phyloP scores from a whole-genome alignment of 306 rosid genomes.

The Medicago truncatula region MtrunA17r5.0-ANR NC_053046.1:6822001-6822500 shows the following conservation, averaged over 20 bases:
- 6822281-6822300: constrained; percentile 77
- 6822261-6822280: constrained; percentile 41
- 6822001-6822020: constrained; percentile 20
- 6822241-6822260: constrained; percentile 56
- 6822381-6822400: too few relatives aligned
- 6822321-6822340: constrained; percentile 54
- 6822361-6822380: neutral
- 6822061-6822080: constrained; percentile 66
- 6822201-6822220: constrained; percentile 45
- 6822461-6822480: too few relatives aligned
- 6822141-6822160: constrained; percentile 47
- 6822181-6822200: constrained; percentile 41
- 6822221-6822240: constrained; percentile 68
- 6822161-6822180: constrained; percentile 58
- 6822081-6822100: constrained; percentile 50
- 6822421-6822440: too few relatives aligned
- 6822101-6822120: constrained; percentile 69
- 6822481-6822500: too few relatives aligned
- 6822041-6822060: constrained; percentile 59
- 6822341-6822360: neutral
- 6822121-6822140: constrained; percentile 52
- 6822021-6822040: constrained; percentile 48
- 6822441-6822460: too few relatives aligned
- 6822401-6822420: too few relatives aligned
- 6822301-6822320: constrained; percentile 69